phyloP scores from a whole-genome alignment of 208 protist species.

The Blechomonas ayalai region DNA sequence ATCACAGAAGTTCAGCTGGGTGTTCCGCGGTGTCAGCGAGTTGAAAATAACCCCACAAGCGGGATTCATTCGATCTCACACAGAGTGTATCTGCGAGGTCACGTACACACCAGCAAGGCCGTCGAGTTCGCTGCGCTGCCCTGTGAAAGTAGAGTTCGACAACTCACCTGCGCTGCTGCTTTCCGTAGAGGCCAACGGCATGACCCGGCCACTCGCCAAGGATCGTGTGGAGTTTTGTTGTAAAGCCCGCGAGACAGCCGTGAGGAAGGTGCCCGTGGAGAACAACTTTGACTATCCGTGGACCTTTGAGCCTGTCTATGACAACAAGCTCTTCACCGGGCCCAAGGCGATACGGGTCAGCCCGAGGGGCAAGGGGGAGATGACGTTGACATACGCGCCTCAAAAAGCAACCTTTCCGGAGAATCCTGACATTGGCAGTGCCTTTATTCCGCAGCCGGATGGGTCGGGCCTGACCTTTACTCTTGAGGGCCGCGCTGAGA shows the following conservation, averaged over 20 bases:
- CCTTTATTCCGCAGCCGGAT: slow-evolving; percentile 92
- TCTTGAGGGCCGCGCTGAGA: slow-evolving; percentile 64
- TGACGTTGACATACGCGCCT: slow-evolving; percentile 88
- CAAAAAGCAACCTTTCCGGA: slow-evolving; percentile 48
- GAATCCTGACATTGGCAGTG: slow-evolving; percentile 51
- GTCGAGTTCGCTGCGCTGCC: slow-evolving; percentile 18
- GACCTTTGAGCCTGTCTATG: slow-evolving; percentile 80
- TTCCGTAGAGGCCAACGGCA: slow-evolving; percentile 77
- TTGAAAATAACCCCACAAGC: slow-evolving; percentile 72
- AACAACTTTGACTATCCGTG: slow-evolving; percentile 78
- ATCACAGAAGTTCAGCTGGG: slow-evolving; percentile 88
- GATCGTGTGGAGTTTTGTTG: slow-evolving; percentile 73
- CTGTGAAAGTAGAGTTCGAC: slow-evolving; percentile 75
- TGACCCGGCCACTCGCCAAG: slow-evolving; percentile 57
- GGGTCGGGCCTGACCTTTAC: slow-evolving; percentile 79
- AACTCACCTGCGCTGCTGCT: slow-evolving; percentile 61
- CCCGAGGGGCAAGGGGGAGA: slow-evolving; percentile 39
- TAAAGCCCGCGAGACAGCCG: slow-evolving; percentile 62
- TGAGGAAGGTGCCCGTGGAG: slow-evolving; percentile 62
- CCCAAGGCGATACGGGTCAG: slow-evolving; percentile 61
- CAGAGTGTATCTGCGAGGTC: slow-evolving; percentile 86
- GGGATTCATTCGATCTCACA: slow-evolving; percentile 83
- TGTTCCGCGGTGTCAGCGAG: slow-evolving; percentile 27
- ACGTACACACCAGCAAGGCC: slow-evolving; percentile 75
- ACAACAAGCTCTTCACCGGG: slow-evolving; percentile 63